Percentiles rank a stretch among this genome's conserved stretches.
Evolutionary conservation across 2,329 filamentous ascomycete species (phyloP).

Genomic region (Hypoxylon sp.): DNA sequence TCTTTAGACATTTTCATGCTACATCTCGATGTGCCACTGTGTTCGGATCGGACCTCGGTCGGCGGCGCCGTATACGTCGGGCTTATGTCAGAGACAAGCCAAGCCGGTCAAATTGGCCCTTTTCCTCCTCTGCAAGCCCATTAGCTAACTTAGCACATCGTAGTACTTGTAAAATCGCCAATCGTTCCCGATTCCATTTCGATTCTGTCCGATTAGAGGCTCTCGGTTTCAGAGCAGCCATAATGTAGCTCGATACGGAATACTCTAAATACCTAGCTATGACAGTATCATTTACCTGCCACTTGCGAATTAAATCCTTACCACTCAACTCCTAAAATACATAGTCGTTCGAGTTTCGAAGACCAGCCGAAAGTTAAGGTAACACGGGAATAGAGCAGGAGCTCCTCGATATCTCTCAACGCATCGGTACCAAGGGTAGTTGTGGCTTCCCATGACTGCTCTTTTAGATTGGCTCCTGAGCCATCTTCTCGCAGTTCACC

Average conservation of each 20-base stretch:
- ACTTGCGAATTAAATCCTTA: constrained; percentile 39
- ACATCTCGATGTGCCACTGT: constrained; percentile 6
- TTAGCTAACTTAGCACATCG: neutral
- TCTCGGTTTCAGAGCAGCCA: neutral
- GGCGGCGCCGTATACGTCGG: neutral
- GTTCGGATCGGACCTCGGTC: constrained; percentile 1
- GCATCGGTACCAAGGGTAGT: constrained; percentile 56
- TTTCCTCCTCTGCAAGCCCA: neutral
- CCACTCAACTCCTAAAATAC: constrained; percentile 61
- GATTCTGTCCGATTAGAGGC: neutral
- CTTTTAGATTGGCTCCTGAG: constrained; percentile 59
- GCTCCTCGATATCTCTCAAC: constrained; percentile 65
- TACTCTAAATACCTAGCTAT: neutral
- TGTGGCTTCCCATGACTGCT: constrained; percentile 60
- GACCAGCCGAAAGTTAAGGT: constrained; percentile 71
- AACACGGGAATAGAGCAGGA: constrained; percentile 66
- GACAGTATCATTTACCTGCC: neutral
- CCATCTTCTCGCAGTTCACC: neutral
- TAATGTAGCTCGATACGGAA: neutral
- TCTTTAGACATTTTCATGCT: constrained; percentile 5
- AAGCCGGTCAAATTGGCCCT: constrained; percentile 1
- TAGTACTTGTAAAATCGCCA: neutral
- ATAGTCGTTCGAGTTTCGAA: constrained; percentile 57
- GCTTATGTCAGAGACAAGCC: constrained; percentile 3
- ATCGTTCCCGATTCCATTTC: neutral